Base-by-base conservation (phyloP, 2,329 filamentous ascomycete species). In the Aspergillus intermedius region DNA sequence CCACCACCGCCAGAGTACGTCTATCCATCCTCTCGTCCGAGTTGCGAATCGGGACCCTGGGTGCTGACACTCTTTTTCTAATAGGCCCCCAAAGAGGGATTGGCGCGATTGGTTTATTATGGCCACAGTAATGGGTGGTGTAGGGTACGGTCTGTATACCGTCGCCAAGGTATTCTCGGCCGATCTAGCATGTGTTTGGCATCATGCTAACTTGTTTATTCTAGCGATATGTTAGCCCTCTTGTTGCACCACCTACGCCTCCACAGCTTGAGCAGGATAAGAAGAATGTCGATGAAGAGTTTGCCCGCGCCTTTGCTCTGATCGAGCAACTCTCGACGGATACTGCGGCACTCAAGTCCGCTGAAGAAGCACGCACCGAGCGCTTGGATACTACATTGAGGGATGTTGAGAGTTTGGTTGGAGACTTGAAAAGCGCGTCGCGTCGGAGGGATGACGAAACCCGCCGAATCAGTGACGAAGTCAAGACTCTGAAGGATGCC, bases 71-170 rank as follows among this genome's bases (percentile, higher is more conserved):
- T 30, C 10, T 21, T 40, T 2, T 10, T 39, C 17, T 19, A 19
- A 19, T 19, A 74, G 72, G 52, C 72, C 83, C 2, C 90, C 90
- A 3, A 84, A 83, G 65, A 79, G 93, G 63, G 93, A 98, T 72
- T 98, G 93, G 93, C 81, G 94, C 53, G 93, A 98, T 66, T 97
- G 90, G 87, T 98, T 98, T 72, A 97, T 98, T 70, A 95, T 97
- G 89, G 93, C 93, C 6, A 98, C 93, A 0, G 88, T 97, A 10
- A 86, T 94, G 54, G 86, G 90, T 49, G 89, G 91, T 44, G 84
- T 96, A 17, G 80, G 89, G 35, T 97, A 96, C 63, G 91, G 91
- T 0, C 71, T 95, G 19, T 98, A 93, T 66, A 81, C 85, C 55
- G 79, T 96, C 13, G 88, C 90, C 52, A 94, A 94, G 81, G 87